Conservation (phyloP, 345 rosid genomes). For the Eucalyptus marginata region DNA sequence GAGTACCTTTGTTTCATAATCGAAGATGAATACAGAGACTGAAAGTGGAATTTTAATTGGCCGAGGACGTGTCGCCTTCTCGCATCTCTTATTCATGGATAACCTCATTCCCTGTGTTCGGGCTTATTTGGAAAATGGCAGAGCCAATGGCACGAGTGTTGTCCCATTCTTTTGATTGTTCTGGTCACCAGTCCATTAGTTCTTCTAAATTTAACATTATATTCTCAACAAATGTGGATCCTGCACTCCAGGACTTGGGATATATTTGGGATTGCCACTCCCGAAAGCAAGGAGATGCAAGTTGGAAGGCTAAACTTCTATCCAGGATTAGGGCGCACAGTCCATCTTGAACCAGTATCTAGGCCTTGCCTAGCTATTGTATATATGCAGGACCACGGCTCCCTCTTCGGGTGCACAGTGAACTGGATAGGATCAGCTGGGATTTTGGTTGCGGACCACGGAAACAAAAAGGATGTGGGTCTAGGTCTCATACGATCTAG, state of each 20-base stretch:
- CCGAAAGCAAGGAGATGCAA: not conserved
- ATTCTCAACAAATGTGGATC: not conserved
- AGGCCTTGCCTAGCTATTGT: too few relatives aligned
- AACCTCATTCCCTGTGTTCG: not conserved
- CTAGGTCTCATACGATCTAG: not conserved
- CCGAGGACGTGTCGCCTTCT: not conserved
- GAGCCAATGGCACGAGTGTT: not conserved
- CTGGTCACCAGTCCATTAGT: not conserved
- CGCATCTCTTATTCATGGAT: not conserved
- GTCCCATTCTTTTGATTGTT: not conserved
- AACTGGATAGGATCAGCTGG: too few relatives aligned
- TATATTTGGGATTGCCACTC: not conserved
- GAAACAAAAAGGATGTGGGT: not conserved
- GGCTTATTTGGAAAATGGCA: not conserved
- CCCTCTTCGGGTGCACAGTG: too few relatives aligned
- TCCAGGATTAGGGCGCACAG: not conserved
- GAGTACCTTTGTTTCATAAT: not conserved
- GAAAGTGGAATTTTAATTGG: not conserved
- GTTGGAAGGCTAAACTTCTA: not conserved
- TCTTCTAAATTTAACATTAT: not conserved
- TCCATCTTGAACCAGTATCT: too few relatives aligned
- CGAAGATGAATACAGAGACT: not conserved
- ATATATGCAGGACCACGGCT: too few relatives aligned
- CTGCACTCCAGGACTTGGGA: not conserved
- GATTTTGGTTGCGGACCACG: too few relatives aligned